Conservation (phyloP, 306 rosid species). For the Vigna reflexopilosa region DNA sequence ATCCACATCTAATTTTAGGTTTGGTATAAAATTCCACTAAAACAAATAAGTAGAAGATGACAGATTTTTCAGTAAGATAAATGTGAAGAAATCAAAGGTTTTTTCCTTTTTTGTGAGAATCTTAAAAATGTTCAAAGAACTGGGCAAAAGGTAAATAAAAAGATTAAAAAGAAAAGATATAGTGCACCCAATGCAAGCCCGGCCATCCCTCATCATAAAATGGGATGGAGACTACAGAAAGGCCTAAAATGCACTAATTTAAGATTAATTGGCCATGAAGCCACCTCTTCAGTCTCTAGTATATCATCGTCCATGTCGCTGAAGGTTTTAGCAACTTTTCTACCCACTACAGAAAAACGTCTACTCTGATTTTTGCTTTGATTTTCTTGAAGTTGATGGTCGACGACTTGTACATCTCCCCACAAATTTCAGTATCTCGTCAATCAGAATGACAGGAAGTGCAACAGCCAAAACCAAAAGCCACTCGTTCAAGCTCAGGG, state of each 20-base stretch:
- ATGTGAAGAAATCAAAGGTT: conserved; percentile 40
- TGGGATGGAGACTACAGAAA: conserved; percentile 51
- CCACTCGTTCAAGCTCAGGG: conserved; percentile 73
- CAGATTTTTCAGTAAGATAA: conserved; percentile 3
- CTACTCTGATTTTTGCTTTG: conserved; percentile 77
- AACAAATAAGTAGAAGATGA: neutral
- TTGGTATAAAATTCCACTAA: neutral
- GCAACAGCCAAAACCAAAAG: conserved; percentile 65
- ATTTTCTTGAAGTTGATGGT: conserved; percentile 43
- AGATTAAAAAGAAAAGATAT: conserved; percentile 44
- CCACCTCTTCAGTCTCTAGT: conserved; percentile 44
- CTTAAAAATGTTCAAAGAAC: conserved; percentile 36
- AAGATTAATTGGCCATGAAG: conserved; percentile 40
- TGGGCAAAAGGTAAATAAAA: conserved; percentile 37
- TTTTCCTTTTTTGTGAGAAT: conserved; percentile 41
- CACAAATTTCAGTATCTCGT: conserved; percentile 64
- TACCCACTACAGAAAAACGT: conserved; percentile 30
- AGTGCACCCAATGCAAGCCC: conserved; percentile 50
- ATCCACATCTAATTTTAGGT: neutral
- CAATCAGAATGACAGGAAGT: conserved; percentile 63
- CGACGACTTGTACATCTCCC: conserved; percentile 62
- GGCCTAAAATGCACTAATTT: conserved; percentile 49
- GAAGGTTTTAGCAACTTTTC: conserved; percentile 45
- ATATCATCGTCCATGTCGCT: conserved; percentile 33
- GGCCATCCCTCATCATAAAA: conserved; percentile 50